Conservation (phyloP, 306 rosid genomes). For the Astragalus glycyphyllos region DNA sequence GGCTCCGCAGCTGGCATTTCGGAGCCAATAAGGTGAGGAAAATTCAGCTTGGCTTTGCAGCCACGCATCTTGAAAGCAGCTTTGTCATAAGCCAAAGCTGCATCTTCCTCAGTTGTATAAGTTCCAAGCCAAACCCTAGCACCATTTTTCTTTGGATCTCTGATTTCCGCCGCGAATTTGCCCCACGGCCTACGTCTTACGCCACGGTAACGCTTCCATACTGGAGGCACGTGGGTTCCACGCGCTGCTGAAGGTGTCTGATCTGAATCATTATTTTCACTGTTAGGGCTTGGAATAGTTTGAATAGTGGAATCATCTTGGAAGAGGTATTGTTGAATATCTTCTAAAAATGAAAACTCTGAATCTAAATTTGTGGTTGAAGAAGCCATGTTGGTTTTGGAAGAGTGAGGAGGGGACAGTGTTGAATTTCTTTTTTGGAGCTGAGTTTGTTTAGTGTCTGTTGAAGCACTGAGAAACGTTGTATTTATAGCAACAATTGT, state of each 20-base stretch:
- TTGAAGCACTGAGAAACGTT: neutral
- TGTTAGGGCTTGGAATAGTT: conserved; percentile 1
- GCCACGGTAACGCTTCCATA: conserved; percentile 55
- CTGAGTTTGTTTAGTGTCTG: neutral
- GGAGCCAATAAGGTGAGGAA: conserved; percentile 47
- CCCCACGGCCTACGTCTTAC: conserved; percentile 78
- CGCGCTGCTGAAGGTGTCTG: neutral
- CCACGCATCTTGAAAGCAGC: conserved; percentile 74
- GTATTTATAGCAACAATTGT: neutral
- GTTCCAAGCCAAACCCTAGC: conserved; percentile 74
- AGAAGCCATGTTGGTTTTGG: conserved; percentile 23
- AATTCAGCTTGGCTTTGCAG: conserved; percentile 72
- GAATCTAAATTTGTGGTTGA: conserved; percentile 22
- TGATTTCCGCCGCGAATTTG: conserved; percentile 63
- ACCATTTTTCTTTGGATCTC: conserved; percentile 55
- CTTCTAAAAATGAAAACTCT: conserved; percentile 10
- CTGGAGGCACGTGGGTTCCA: neutral
- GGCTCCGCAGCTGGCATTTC: neutral
- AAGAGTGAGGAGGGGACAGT: neutral
- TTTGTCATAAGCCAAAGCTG: conserved; percentile 70
- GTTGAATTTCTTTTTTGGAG: neutral
- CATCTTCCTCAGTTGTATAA: conserved; percentile 57
- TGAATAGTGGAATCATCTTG: conserved; percentile 34
- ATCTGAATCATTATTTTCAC: neutral
- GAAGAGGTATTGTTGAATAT: conserved; percentile 42